phyloP scores from a whole-genome alignment of 441 rosid species.

The Pelargonium myrrhifolium region DNA sequence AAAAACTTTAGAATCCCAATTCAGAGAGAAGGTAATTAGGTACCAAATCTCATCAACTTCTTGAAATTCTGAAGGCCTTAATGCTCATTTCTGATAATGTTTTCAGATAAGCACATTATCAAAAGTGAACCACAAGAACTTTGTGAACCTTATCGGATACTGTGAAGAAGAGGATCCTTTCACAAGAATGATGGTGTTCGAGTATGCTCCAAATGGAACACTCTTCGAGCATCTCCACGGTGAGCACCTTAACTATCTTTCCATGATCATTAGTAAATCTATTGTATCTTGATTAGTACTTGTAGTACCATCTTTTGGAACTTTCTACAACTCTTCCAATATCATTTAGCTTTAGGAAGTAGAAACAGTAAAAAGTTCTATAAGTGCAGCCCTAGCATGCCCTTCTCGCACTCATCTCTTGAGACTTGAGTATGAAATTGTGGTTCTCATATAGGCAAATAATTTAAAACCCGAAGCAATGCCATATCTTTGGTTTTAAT shows the following conservation, averaged over 20 bases:
- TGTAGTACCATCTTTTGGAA: neutral
- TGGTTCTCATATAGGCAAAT: neutral
- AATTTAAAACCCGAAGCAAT: neutral
- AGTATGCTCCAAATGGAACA: slow-evolving; percentile 92
- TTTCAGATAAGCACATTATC: slow-evolving; percentile 72
- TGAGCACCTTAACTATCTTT: slow-evolving; percentile 32
- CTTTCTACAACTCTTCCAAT: too few species aligned
- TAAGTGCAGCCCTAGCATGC: neutral
- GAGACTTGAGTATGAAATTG: neutral
- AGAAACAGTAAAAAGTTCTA: neutral
- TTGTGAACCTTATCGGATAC: slow-evolving; percentile 72
- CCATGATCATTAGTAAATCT: neutral
- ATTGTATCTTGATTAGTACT: neutral
- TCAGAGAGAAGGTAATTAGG: slow-evolving; percentile 60
- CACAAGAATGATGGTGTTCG: slow-evolving; percentile 86
- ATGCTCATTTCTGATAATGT: slow-evolving; percentile 9
- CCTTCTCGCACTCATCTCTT: neutral
- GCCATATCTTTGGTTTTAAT: slow-evolving; percentile 7
- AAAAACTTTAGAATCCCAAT: slow-evolving; percentile 50
- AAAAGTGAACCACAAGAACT: slow-evolving; percentile 84
- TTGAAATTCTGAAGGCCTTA: neutral
- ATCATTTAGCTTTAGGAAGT: neutral
- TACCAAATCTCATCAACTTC: neutral
- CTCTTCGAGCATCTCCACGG: slow-evolving; percentile 91
- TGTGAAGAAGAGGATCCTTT: slow-evolving; percentile 84